A percentile compares a stretch with the other conserved stretches of the same genome.
These are phyloP conservation scores for Hamamelis virginiana DNA, from an alignment of 164 flowering plant genomes.

Conservation along the genomic window DNA sequence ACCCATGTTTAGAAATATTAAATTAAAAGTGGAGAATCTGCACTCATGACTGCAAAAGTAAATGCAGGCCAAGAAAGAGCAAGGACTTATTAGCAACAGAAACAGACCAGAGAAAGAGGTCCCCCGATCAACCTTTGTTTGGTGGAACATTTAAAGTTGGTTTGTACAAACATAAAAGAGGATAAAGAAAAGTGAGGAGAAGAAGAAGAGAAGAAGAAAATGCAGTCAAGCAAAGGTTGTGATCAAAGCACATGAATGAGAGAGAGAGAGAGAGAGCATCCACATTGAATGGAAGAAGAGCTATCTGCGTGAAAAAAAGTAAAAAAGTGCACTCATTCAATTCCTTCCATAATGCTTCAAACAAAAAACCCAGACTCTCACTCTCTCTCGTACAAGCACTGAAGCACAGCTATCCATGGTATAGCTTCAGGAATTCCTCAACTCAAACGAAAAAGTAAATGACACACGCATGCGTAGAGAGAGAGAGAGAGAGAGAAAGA, in stretches of 20 bases:
- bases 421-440: background rate
- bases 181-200: background rate
- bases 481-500: background rate
- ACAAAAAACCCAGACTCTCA: background rate
- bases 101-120: constrained; percentile 7
- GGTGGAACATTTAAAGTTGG: constrained; percentile 13
- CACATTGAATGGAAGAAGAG: constrained; percentile 7
- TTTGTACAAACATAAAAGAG: background rate
- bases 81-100: constrained; percentile 9
- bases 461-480: background rate
- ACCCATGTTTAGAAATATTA: background rate
- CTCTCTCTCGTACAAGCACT: constrained; percentile 1
- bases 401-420: background rate
- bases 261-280: background rate
- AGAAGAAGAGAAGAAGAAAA: background rate
- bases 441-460: background rate
- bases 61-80: constrained; percentile 14
- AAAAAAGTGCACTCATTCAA: background rate
- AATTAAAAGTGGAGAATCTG: constrained; percentile 6
- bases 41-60: constrained; percentile 19
- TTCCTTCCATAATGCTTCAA: background rate
- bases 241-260: background rate
- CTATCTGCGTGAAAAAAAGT: background rate
- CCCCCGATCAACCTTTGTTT: constrained; percentile 11
- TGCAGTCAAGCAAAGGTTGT: background rate